phyloP scores from a whole-genome alignment of 305 asterid genomes.

The Solanum hybrid region DNA sequence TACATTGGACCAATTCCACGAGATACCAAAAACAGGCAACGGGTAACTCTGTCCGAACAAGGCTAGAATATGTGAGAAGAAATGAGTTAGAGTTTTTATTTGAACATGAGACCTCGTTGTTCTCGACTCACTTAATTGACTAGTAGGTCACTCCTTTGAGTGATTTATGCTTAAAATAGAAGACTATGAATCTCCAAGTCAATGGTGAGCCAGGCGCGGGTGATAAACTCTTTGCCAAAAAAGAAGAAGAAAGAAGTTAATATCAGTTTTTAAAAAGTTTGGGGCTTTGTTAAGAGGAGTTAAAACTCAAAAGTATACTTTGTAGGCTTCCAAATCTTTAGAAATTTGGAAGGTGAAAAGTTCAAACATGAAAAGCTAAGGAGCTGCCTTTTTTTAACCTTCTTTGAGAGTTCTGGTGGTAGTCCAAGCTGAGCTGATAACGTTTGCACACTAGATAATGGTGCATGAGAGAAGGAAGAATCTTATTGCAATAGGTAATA shows the following conservation, averaged over 20 bases:
- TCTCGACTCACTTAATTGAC: neutral
- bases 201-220: neutral
- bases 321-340: neutral
- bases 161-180: neutral
- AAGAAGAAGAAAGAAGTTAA: too few species aligned
- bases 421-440: neutral
- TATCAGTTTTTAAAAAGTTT: neutral
- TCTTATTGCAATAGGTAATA: neutral
- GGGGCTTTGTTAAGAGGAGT: neutral
- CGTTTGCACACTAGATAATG: neutral
- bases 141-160: neutral
- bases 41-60: neutral
- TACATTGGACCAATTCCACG: neutral
- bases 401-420: neutral
- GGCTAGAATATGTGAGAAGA: neutral
- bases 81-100: neutral
- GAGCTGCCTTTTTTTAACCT: neutral
- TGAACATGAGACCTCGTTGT: neutral
- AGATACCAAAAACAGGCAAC: neutral
- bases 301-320: neutral
- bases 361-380: neutral
- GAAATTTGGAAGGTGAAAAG: neutral
- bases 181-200: neutral
- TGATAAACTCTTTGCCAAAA: neutral
- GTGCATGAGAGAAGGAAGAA: neutral